These are phyloP conservation scores for Phyllosticta paracitricarpa DNA, from an alignment of 2,329 filamentous ascomycete genomes.

Conservation along the genomic window DNA sequence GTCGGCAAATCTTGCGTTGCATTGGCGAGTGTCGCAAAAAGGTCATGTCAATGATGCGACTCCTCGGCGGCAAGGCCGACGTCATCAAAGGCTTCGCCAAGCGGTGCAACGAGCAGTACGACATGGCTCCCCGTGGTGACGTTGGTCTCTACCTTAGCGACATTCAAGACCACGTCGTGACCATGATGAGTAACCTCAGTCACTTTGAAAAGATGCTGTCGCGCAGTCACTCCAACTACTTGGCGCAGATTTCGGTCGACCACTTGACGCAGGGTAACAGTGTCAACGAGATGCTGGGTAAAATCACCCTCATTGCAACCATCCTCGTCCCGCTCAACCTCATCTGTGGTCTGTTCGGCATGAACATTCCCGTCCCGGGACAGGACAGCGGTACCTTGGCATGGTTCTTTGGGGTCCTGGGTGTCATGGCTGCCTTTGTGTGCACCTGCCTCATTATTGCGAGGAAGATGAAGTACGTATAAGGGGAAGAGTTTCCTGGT, in stretches of 20 bases:
- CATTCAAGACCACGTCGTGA: conserved; percentile 98
- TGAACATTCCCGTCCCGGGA: conserved; percentile 68
- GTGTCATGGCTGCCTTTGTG: conserved; percentile 41
- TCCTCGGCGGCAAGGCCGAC: conserved; percentile 95
- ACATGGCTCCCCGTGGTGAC: conserved; percentile 88
- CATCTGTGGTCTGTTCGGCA: conserved; percentile 76
- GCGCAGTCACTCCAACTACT: conserved; percentile 88
- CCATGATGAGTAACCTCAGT: conserved; percentile 92
- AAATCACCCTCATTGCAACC: conserved; percentile 88
- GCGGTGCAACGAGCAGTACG: conserved; percentile 95
- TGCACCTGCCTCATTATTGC: conserved; percentile 30
- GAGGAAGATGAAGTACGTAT: conserved; percentile 30
- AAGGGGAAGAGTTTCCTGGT: background rate
- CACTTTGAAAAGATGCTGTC: conserved; percentile 98
- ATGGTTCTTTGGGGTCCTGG: conserved; percentile 54
- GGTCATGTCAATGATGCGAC: conserved; percentile 83
- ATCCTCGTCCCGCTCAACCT: conserved; percentile 95
- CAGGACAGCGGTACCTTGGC: conserved; percentile 26
- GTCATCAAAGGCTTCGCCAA: conserved; percentile 97
- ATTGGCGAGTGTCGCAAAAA: conserved; percentile 91
- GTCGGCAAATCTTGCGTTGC: conserved; percentile 71
- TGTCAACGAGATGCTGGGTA: conserved; percentile 82
- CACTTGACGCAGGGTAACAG: conserved; percentile 80
- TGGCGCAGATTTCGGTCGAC: conserved; percentile 88
- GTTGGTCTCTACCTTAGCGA: conserved; percentile 94